Conservation (phyloP, 805 yeast genomes). For the Jamesozyma piceae region DNA sequence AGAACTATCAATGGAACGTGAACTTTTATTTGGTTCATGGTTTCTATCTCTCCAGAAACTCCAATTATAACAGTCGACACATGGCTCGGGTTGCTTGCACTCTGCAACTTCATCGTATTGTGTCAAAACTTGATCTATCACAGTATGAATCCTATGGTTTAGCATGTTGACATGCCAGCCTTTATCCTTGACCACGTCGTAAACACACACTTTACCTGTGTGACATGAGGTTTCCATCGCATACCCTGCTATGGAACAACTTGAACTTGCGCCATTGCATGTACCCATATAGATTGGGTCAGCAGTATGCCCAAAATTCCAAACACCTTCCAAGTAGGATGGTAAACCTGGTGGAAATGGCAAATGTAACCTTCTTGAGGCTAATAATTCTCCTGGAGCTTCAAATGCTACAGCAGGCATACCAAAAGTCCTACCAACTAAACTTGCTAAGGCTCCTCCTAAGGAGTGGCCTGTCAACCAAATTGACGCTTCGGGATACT, state of each 20-base stretch:
- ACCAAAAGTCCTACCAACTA: conserved; percentile 84
- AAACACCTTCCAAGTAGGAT: conserved; percentile 64
- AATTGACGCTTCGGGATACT: conserved; percentile 63
- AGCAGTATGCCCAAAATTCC: conserved; percentile 95
- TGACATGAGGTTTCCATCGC: conserved; percentile 97
- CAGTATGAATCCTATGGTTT: conserved; percentile 85
- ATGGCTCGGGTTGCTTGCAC: conserved; percentile 70
- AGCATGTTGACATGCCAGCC: conserved; percentile 88
- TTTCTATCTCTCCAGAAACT: conserved; percentile 45
- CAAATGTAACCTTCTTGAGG: conserved; percentile 74
- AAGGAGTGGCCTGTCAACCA: conserved; percentile 95
- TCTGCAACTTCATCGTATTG: conserved; percentile 68
- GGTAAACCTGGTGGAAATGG: conserved; percentile 93
- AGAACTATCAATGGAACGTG: conserved; percentile 19
- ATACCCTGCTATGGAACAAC: conserved; percentile 87
- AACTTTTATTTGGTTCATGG: conserved; percentile 6
- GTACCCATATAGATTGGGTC: conserved; percentile 96
- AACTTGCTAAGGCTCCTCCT: conserved; percentile 78
- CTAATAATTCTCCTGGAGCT: conserved; percentile 85
- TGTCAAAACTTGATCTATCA: conserved; percentile 69
- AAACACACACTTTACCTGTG: conserved; percentile 76
- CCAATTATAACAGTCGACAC: conserved; percentile 90
- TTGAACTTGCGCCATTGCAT: conserved; percentile 84
- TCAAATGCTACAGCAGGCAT: conserved; percentile 84
- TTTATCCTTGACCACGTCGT: conserved; percentile 78